Conservation (phyloP, 1,139 yeast species). For the Geotrichum bryndzae region DNA sequence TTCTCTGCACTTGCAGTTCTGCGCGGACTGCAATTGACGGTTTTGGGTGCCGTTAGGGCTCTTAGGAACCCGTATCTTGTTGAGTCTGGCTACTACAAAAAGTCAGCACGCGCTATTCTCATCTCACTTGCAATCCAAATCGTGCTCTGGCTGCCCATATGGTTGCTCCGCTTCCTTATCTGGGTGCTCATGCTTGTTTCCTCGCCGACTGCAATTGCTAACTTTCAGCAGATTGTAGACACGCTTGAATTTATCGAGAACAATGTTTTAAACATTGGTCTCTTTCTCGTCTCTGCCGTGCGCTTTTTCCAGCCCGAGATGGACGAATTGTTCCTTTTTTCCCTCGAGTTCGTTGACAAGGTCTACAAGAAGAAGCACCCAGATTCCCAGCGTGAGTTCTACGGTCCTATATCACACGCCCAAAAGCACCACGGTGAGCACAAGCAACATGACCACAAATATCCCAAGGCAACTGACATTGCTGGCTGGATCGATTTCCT, state of each 20-base stretch:
- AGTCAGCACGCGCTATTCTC: slow-evolving; percentile 36
- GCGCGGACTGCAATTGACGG: slow-evolving; percentile 51
- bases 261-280: slow-evolving; percentile 42
- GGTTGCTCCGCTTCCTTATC: slow-evolving; percentile 22
- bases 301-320: slow-evolving; percentile 38
- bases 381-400: slow-evolving; percentile 28
- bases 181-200: slow-evolving; percentile 16
- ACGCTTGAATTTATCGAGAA: slow-evolving; percentile 36
- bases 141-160: slow-evolving; percentile 37
- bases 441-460: not conserved
- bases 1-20: slow-evolving; percentile 45
- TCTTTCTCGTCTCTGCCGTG: slow-evolving; percentile 39
- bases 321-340: slow-evolving; percentile 39
- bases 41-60: slow-evolving; percentile 46
- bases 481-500: not conserved
- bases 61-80: slow-evolving; percentile 43
- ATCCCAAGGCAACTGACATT: not conserved
- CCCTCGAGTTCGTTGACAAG: slow-evolving; percentile 41
- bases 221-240: slow-evolving; percentile 23
- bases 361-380: slow-evolving; percentile 39
- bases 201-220: not conserved
- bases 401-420: slow-evolving; percentile 18
- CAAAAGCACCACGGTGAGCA: not conserved
- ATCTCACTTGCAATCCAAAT: slow-evolving; percentile 40
- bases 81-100: slow-evolving; percentile 34